These are phyloP conservation scores for Amphirosellinia nigrospora DNA, from an alignment of 495 filamentous ascomycete genomes.

Conservation along the genomic window DNA sequence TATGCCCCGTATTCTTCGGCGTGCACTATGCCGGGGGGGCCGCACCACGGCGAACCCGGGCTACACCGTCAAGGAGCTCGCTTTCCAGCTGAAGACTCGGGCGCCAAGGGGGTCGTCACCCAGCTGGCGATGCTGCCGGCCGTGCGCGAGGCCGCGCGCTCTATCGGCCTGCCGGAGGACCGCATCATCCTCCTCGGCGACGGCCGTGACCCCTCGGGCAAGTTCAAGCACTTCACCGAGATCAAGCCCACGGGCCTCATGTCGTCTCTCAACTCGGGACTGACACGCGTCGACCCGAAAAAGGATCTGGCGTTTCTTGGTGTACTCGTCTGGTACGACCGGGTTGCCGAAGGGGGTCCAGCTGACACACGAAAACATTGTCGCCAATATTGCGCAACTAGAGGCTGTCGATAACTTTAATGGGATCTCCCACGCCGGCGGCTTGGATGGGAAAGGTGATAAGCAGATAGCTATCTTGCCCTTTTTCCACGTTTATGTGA, in stretches of 20 bases:
- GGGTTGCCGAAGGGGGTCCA: slow-evolving; percentile 94
- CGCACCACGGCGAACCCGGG: slow-evolving; percentile 82
- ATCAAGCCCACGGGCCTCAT: slow-evolving; percentile 64
- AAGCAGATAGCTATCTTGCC: slow-evolving; percentile 80
- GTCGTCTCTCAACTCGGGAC: slow-evolving; percentile 36
- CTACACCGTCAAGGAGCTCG: slow-evolving; percentile 85
- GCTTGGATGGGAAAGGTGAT: slow-evolving; percentile 69
- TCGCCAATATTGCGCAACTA: slow-evolving; percentile 66
- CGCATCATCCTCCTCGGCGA: slow-evolving; percentile 83
- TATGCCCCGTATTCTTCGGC: slow-evolving; percentile 76
- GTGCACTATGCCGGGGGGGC: slow-evolving; percentile 83
- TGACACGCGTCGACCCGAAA: slow-evolving; percentile 54
- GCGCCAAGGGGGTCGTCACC: slow-evolving; percentile 79
- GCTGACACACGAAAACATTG: slow-evolving; percentile 81
- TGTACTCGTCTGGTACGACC: slow-evolving; percentile 91
- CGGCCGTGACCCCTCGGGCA: slow-evolving; percentile 61
- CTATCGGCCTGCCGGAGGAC: slow-evolving; percentile 67
- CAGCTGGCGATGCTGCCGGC: slow-evolving; percentile 63
- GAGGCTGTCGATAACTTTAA: slow-evolving; percentile 57
- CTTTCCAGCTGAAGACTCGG: slow-evolving; percentile 86
- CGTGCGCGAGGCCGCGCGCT: slow-evolving; percentile 69
- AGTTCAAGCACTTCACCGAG: slow-evolving; percentile 77
- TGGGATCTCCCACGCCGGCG: slow-evolving; percentile 62
- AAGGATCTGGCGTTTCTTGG: slow-evolving; percentile 70
- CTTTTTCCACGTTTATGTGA: slow-evolving; percentile 89